Conservation (phyloP, 306 rosid species). For the Albizia julibrissin region DNA sequence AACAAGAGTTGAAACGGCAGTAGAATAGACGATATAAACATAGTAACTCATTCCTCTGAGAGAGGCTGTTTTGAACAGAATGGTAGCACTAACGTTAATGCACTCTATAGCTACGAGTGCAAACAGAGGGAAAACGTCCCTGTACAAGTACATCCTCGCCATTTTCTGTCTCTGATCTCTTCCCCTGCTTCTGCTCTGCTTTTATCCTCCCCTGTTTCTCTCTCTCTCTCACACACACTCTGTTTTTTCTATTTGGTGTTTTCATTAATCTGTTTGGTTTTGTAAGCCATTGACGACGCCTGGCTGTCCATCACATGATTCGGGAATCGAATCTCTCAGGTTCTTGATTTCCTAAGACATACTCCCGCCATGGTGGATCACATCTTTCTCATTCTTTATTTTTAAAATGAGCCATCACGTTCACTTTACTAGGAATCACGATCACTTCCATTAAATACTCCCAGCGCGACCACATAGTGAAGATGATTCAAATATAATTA, state of each 20-base stretch:
- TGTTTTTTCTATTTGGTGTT: not conserved
- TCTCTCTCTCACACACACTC: not conserved
- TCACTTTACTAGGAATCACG: not conserved
- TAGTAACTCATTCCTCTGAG: constrained; percentile 51
- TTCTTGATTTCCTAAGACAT: not conserved
- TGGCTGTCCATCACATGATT: not conserved
- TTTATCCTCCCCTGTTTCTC: not conserved
- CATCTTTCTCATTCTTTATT: not conserved
- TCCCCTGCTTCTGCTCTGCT: not conserved
- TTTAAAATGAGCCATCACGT: not conserved
- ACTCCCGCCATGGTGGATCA: not conserved
- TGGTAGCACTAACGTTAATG: constrained; percentile 47
- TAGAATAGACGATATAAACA: constrained; percentile 56
- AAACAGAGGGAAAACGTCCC: constrained; percentile 47
- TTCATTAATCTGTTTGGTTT: not conserved
- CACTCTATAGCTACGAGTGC: constrained; percentile 56
- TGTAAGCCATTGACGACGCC: not conserved
- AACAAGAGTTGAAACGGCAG: constrained; percentile 39
- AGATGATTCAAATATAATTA: not conserved
- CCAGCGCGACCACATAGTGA: not conserved
- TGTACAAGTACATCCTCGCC: constrained; percentile 31
- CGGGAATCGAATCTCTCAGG: not conserved
- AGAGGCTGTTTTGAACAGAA: constrained; percentile 60
- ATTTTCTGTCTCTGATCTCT: not conserved
- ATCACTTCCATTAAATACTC: not conserved